Conservation (phyloP, 495 filamentous ascomycete species). For the Penicillium herquei region DNA sequence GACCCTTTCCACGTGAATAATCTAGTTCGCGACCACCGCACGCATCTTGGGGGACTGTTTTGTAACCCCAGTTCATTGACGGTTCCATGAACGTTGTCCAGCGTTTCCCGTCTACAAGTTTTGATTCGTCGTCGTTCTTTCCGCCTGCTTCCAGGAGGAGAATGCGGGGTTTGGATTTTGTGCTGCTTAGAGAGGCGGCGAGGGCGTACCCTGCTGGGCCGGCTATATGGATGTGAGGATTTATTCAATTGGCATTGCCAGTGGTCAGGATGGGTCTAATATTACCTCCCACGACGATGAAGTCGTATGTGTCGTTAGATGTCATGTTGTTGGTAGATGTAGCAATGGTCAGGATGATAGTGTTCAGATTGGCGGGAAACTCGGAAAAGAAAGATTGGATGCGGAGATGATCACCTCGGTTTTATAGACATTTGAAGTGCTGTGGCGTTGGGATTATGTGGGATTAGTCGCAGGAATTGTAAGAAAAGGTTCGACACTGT, state of each 20-base stretch:
- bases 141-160: slow-evolving; percentile 60
- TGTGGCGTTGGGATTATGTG: too few species aligned
- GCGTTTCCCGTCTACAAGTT: slow-evolving; percentile 52
- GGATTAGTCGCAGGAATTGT: too few species aligned
- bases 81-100: slow-evolving; percentile 48
- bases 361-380: background rate
- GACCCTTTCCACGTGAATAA: slow-evolving; percentile 56
- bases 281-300: slow-evolving; percentile 55
- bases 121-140: slow-evolving; percentile 42
- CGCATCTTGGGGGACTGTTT: slow-evolving; percentile 53
- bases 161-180: slow-evolving; percentile 43
- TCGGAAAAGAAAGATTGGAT: background rate
- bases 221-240: slow-evolving; percentile 31
- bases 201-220: slow-evolving; percentile 56
- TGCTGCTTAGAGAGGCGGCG: slow-evolving; percentile 46
- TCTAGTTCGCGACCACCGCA: slow-evolving; percentile 51
- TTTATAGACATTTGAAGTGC: too few species aligned
- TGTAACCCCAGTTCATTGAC: slow-evolving; percentile 59
- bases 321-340: background rate
- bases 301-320: slow-evolving; percentile 38
- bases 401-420: too few species aligned
- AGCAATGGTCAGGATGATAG: too few species aligned
- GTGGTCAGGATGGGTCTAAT: too few species aligned
- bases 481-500: too few species aligned
- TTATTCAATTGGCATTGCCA: too few species aligned